Evolutionary conservation across 139 green algal species (phyloP), one percentile per base, ranked within the genome.

Genomic region (Chlorella sp.): DNA sequence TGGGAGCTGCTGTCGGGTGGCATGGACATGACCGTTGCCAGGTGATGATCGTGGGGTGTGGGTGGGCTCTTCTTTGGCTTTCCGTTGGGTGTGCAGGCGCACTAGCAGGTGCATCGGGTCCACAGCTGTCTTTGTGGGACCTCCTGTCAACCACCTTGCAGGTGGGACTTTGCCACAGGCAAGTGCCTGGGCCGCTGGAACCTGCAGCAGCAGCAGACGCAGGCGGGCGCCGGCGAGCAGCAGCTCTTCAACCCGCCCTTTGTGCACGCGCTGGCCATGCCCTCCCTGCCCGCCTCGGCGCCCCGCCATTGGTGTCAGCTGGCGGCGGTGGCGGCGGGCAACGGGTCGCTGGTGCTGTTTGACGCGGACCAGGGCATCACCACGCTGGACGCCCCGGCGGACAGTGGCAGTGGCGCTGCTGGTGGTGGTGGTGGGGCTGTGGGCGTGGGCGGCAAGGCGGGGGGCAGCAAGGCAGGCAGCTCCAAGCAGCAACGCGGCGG

Each of bases 191-290:
- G 69, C 36, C 72, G 70, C 14, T 80, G 65, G 72, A 66, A 76
- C 31, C 67, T 80, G 75, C 35, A n/a, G n/a, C n/a, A n/a, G n/a
- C n/a, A n/a, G n/a, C 27, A 17, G n/a, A 67, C 61, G 2, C 3
- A 17, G n/a, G 34, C 36, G 50, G 61, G 29, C 14, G 27, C 49
- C 34, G 71, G 61, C 2, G 62, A 70, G 26, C 4, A 50, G 1
- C 80, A 91, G 70, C 63, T 89, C n/a, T 86, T 85, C 65, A 92
- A 92, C 73, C 87, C 87, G 14, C 87, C 87, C 22, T 83, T 92
- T 72, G 82, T 90, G 33, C 81, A 90, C 66, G 49, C 66, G 14
- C 66, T 71, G 32, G 64, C 33, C 32, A 20, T 35, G 20, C 30
- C 32, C 2, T 3, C 23, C 5, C 42, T 72, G 27, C 42, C 67